These are phyloP conservation scores for Elaeis guineensis DNA, from an alignment of 176 grass and related monocot genomes.

Conservation along the genomic window DNA sequence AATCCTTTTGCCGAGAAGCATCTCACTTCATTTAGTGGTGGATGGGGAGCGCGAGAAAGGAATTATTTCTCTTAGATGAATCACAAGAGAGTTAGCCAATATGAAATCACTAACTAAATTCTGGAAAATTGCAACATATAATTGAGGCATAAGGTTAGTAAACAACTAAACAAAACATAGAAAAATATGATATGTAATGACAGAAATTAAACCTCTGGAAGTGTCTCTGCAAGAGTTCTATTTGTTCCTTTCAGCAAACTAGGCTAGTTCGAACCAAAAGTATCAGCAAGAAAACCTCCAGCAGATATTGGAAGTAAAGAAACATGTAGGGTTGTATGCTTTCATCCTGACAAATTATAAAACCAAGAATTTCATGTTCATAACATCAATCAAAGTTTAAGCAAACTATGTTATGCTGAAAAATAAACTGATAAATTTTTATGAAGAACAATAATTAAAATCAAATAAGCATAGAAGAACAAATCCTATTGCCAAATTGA, in stretches of 20 bases:
- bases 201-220: conserved; percentile 56
- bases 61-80: neutral
- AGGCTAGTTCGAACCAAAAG: conserved; percentile 90
- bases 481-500: too few relatives aligned
- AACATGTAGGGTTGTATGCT: conserved; percentile 87
- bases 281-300: conserved; percentile 89
- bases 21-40: too few relatives aligned
- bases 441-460: too few relatives aligned
- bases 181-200: neutral
- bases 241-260: conserved; percentile 88
- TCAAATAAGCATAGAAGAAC: too few relatives aligned
- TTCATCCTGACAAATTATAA: conserved; percentile 28
- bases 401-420: too few relatives aligned
- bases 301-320: conserved; percentile 73
- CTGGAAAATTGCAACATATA: too few relatives aligned
- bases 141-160: neutral
- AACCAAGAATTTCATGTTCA: conserved; percentile 3
- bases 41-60: too few relatives aligned
- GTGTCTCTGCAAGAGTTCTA: conserved; percentile 56
- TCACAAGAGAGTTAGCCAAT: conserved; percentile 6
- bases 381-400: too few relatives aligned
- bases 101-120: too few relatives aligned
- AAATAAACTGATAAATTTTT: too few relatives aligned
- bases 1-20: too few relatives aligned
- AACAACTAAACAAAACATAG: conserved; percentile 4